A percentile compares a stretch with the other conserved stretches of the same genome.
Evolutionary conservation across 2,329 filamentous ascomycete genomes (phyloP).

Genomic region (Xylariales sp.): DNA sequence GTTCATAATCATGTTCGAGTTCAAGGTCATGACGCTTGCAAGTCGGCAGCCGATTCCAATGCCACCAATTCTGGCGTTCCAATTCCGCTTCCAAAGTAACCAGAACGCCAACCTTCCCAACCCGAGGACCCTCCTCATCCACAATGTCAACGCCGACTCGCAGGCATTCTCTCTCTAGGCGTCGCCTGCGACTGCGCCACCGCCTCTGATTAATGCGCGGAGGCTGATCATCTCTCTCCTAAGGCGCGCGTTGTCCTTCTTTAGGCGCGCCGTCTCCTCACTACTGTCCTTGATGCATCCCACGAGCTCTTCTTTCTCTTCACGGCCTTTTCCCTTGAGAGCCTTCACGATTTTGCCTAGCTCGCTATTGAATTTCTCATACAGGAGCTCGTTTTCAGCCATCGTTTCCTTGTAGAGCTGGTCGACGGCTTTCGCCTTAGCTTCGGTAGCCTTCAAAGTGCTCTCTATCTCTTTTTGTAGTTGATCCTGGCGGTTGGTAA

Average conservation of each 20-base stretch:
- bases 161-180: conserved; percentile 45
- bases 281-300: conserved; percentile 75
- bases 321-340: conserved; percentile 76
- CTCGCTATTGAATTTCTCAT: conserved; percentile 93
- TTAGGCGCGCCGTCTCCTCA: conserved; percentile 80
- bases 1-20: conserved; percentile 15
- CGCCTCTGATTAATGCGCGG: conserved; percentile 64
- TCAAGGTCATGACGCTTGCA: conserved; percentile 20
- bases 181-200: conserved; percentile 39
- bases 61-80: conserved; percentile 38
- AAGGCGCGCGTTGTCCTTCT: conserved; percentile 86
- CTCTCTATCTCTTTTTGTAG: conserved; percentile 78
- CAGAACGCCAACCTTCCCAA: conserved; percentile 39
- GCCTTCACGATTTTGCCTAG: conserved; percentile 84
- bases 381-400: conserved; percentile 92
- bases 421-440: conserved; percentile 83
- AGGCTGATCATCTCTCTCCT: conserved; percentile 84
- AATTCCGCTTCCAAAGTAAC: conserved; percentile 39
- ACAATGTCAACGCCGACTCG: conserved; percentile 31
- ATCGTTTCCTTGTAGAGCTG: conserved; percentile 88
- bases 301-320: conserved; percentile 83
- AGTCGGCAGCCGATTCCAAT: conserved; percentile 20
- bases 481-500: conserved; percentile 69
- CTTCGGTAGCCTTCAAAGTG: conserved; percentile 78
- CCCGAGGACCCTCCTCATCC: conserved; percentile 25